Base-by-base conservation (phyloP, 768 basidiomycete genomes). In the Pleurotus giganteus region DNA sequence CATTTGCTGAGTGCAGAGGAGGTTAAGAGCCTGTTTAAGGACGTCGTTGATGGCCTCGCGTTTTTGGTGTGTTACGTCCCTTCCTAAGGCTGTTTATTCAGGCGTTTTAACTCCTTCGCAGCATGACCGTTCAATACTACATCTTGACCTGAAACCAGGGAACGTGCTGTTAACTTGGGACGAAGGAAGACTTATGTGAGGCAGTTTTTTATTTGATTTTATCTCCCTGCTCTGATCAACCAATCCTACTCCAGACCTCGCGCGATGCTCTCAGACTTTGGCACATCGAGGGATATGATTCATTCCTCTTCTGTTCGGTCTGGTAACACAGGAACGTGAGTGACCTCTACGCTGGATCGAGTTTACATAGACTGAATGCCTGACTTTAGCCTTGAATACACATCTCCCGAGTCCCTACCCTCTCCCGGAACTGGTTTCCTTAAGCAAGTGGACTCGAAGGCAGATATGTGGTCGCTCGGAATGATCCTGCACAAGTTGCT, bases 401-500 rank as follows among this genome's bases (percentile, higher is more conserved):
- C 89, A 12, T 85, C 93, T 0, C 96, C 95, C 0, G 96, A 98
- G 66, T 89, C 91, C 0, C 76, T 98, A 0, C 84, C 85, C 2
- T 82, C 84, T 0, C 84, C 81, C 12, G 69, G 74, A 4, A 86
- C 83, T 0, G 90, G 91, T 0, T 68, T 78, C 19, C 81, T 90
- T 6, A 76, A 74, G 6, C 85, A 89, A 43, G 78, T 92, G 2
- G 88, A 91, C 62, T 91, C 92, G 0, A 94, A 94, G 64, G 82
- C 90, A 3, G 95, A 98, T 65, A 94, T 97, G 86, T 98, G 96
- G 95, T 92, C 91, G 4, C 77, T 98, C 13, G 95, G 95, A 58
- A 94, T 98, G 89, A 91, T 98, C 54, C 77, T 98, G 15, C 86
- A 98, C 74, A 95, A 94, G 63, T 78, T 98, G 57, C 72, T 96